A percentile compares a stretch with the other conserved stretches of the same genome.
These are phyloP conservation scores for Barnettozyma sucrosica DNA, from an alignment of 805 yeast genomes.

Conservation along the genomic window DNA sequence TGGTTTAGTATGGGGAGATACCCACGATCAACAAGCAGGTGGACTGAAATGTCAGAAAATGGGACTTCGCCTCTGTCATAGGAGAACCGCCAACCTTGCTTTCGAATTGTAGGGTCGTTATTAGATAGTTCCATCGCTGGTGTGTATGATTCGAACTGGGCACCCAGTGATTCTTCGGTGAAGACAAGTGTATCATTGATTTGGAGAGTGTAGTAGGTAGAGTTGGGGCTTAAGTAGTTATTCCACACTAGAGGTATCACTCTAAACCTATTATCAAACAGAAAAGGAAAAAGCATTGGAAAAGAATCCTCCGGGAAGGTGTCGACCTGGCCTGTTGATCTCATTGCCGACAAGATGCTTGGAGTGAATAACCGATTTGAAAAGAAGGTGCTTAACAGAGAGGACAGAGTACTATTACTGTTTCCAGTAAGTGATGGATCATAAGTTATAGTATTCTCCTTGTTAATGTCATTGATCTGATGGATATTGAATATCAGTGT, in stretches of 20 bases:
- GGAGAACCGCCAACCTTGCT: constrained; percentile 33
- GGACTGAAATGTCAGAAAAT: constrained; percentile 36
- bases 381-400: constrained; percentile 17
- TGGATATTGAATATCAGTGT: constrained; percentile 35
- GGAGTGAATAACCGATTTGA: constrained; percentile 28
- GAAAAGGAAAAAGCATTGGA: constrained; percentile 32
- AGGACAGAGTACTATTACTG: constrained; percentile 22
- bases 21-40: constrained; percentile 47
- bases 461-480: constrained; percentile 6
- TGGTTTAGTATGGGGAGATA: constrained; percentile 56
- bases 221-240: constrained; percentile 23
- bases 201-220: constrained; percentile 27
- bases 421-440: constrained; percentile 5
- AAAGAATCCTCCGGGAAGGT: constrained; percentile 21
- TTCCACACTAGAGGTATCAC: constrained; percentile 33
- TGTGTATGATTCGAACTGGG: neutral
- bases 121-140: neutral
- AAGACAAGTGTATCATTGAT: neutral
- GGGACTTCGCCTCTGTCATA: constrained; percentile 38
- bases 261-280: constrained; percentile 31
- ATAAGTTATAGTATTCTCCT: neutral
- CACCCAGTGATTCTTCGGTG: neutral
- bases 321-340: constrained; percentile 16
- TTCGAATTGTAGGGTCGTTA: constrained; percentile 7
- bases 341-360: constrained; percentile 19